Base-by-base conservation (phyloP, 1,284 basidiomycete genomes). In the Athelia psychrophila region DNA sequence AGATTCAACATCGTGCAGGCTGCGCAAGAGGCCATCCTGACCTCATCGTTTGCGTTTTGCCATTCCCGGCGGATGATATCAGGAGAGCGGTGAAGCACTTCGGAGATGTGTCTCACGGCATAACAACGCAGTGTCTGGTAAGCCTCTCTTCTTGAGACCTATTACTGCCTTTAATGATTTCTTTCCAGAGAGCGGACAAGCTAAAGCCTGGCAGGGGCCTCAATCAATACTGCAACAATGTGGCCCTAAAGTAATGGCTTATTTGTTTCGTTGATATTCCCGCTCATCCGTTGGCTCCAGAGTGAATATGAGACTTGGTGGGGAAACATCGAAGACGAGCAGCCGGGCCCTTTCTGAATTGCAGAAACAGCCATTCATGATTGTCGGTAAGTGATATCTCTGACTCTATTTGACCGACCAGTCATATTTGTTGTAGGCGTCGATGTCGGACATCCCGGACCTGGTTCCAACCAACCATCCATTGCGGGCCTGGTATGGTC, bases 241-340 rank as follows among this genome's bases (percentile, higher is more conserved):
- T 74, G 1, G 61, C 70, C 25, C 52, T 75, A 13, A 75, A 75
- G 73, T 73, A 51, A n/a, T 51, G 47, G 22, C 19, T n/a, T n/a
- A n/a, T 20, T 45, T 30, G 10, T 32, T 13, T 30, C 47, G 36
- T n/a, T 6, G 20, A 9, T 3, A 9, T 18, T 9, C 20, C 23
- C 22, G 22, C 42, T 15, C 32, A 50, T 16, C 52, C 42, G 40
- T 35, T 50, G 32, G 3, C 32, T 42, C 10, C 13, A 77, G 73
- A 52, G 68, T 77, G 20, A 77, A 77, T 51, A 67, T 62, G 0
- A 71, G 71, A 35, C 58, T 75, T 16, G 74, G 72, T 0, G 75
- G 75, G 1, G 53, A 61, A 16, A 74, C 73, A 51, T 67, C 58
- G 44, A 48, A 58, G 13, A 69, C 73, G 2, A 22, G 44, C 0